These are phyloP conservation scores for Hyphopichia khmerensis DNA, from an alignment of 1,139 yeast genomes.

Conservation along the genomic window DNA sequence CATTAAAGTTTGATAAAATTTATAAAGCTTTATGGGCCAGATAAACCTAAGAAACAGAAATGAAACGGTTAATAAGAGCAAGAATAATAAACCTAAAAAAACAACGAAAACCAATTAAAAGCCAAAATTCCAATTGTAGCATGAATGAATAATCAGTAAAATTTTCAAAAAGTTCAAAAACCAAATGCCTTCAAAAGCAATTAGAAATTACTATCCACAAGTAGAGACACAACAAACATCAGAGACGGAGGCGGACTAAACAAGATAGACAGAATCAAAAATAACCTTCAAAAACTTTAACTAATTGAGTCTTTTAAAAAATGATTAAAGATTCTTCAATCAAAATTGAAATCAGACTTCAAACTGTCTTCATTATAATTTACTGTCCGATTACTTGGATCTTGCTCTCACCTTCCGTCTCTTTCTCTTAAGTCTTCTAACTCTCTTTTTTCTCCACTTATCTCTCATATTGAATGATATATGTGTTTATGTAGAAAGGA, in stretches of 20 bases:
- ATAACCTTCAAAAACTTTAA: neutral
- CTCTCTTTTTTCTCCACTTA: conserved; percentile 99
- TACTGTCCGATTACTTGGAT: conserved; percentile 79
- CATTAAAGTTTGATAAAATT: conserved; percentile 1
- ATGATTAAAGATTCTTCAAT: neutral
- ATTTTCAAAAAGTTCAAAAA: neutral
- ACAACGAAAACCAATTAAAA: neutral
- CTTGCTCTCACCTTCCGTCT: conserved; percentile 99
- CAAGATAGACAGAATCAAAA: neutral
- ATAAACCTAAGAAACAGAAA: conserved; percentile 4
- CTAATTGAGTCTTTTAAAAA: too few relatives aligned
- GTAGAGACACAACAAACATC: neutral
- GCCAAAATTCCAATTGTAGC: neutral
- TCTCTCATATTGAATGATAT: conserved; percentile 65
- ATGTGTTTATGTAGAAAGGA: conserved; percentile 16
- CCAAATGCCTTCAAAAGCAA: neutral
- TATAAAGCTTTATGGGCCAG: neutral
- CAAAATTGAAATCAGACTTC: neutral
- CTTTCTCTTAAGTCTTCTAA: conserved; percentile 99
- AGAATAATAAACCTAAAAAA: conserved; percentile 5
- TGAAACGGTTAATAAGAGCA: conserved; percentile 6
- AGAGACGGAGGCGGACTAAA: neutral
- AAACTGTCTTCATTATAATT: neutral
- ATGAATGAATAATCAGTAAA: neutral
- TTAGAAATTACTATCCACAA: neutral